Base-by-base conservation (phyloP, 345 rosid genomes). In the Eucalyptus sideroxylon region DNA sequence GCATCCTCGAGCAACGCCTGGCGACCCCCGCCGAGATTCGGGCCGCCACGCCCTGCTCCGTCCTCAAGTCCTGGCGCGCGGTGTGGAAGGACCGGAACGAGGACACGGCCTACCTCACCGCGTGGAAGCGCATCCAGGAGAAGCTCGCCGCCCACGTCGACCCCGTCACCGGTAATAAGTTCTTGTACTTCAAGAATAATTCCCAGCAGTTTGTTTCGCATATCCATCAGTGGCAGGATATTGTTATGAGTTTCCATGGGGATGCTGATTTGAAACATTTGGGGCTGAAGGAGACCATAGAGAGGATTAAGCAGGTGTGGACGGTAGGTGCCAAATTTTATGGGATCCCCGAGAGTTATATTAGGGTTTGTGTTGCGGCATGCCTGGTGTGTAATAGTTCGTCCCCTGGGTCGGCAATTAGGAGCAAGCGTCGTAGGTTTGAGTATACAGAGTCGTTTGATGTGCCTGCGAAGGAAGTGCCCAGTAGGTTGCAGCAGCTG, bases 51-150 rank as follows among this genome's bases (percentile, higher is more conserved):
- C 95, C 98, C 1, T 86, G 94, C 88, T 83, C 96, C 72, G 99
- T 98, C 40, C 95, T 98, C 88, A 94, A 95, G 85, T 98, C 99
- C 86, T 96, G 99, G 99, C 98, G 99, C 44, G 90, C 96, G 81
- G 99, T 98, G 45, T 98, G 99, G 99, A 98, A 97, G 86, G 99
- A 98, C 92, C 95, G 99, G 13, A 97, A 97, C 93, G 99, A 98
- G 91, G 99, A 98, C 88, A 98, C 99, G n/a, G 99, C 99, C 40
- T 98, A 96, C 93, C 92, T 97, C 86, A 98, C 99, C 19, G 99
- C 98, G 1, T 98, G 99, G 99, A 98, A 98, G 92, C 96, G 99
- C 49, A 98, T 98, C 92, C 99, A 97, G 93, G 99, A 98, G 91
- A 98, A 98, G 96, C 96, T 98, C 88, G 90, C 95, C 9, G 96